Conservation (phyloP, 805 yeast genomes). For the Candida ovalis region DNA sequence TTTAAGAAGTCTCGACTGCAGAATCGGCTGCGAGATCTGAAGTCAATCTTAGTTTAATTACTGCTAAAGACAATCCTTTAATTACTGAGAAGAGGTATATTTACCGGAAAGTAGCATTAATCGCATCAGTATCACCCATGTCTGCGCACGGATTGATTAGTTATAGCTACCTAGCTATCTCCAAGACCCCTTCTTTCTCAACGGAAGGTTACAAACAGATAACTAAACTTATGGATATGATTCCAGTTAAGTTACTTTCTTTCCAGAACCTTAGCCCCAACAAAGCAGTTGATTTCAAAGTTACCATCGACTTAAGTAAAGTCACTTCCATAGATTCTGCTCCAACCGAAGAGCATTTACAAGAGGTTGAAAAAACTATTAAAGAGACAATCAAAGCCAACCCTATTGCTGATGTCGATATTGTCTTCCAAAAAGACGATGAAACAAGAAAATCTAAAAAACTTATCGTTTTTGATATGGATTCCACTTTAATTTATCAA, state of each 20-base stretch:
- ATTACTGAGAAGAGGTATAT: neutral
- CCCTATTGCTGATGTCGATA: conserved; percentile 33
- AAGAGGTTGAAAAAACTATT: conserved; percentile 11
- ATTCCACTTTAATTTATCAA: conserved; percentile 90
- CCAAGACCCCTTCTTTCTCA: conserved; percentile 21
- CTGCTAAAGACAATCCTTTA: too few relatives aligned
- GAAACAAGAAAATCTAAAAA: conserved; percentile 38
- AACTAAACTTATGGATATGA: conserved; percentile 22
- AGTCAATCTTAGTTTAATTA: too few relatives aligned
- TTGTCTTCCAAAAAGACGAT: conserved; percentile 38
- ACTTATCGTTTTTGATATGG: conserved; percentile 93
- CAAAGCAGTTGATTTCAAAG: conserved; percentile 38
- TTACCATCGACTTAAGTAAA: conserved; percentile 22
- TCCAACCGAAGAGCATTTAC: conserved; percentile 13
- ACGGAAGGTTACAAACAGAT: conserved; percentile 20
- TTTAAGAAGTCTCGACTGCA: too few relatives aligned
- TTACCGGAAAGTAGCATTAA: neutral
- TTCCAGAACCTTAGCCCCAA: conserved; percentile 29
- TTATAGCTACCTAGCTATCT: conserved; percentile 27
- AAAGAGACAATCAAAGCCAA: conserved; percentile 19
- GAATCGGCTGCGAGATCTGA: too few relatives aligned
- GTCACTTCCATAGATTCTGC: neutral
- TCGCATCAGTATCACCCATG: neutral
- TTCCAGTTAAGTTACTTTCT: conserved; percentile 30
- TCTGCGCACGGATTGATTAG: neutral